These are phyloP conservation scores for Gossypium davidsonii DNA, from an alignment of 441 rosid species.

Conservation along the genomic window DNA sequence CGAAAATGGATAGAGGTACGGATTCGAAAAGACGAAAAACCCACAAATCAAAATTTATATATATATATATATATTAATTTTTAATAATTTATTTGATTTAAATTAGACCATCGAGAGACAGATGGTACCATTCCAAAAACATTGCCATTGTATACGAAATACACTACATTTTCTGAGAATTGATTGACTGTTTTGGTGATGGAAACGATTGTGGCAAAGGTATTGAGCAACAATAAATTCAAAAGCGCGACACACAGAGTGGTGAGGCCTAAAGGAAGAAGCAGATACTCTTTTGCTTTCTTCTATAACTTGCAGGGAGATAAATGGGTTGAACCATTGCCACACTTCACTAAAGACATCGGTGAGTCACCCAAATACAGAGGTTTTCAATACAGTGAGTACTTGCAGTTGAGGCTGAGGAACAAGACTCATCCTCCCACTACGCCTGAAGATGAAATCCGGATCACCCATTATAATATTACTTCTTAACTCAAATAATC, in stretches of 20 bases:
- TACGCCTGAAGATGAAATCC: constrained; percentile 35
- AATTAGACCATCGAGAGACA: no score
- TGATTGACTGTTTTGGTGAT: not conserved
- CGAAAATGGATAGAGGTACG: no score
- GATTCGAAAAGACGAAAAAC: no score
- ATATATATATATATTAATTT: no score
- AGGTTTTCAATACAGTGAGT: constrained; percentile 35
- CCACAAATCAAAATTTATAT: no score
- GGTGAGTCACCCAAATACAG: constrained; percentile 37
- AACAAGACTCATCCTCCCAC: constrained; percentile 48
- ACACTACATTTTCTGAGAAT: not conserved
- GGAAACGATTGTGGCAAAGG: constrained; percentile 19
- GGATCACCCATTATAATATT: constrained; percentile 34
- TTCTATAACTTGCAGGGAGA: constrained; percentile 42
- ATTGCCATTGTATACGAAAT: no score
- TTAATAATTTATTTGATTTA: no score
- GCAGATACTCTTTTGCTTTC: constrained; percentile 41
- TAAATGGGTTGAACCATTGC: constrained; percentile 45
- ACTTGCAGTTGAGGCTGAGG: constrained; percentile 33
- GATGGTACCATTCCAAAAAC: no score
- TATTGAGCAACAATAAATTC: constrained; percentile 44
- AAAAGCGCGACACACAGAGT: constrained; percentile 46
- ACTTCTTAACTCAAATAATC: not conserved
- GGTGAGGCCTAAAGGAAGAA: constrained; percentile 33
- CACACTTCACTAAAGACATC: constrained; percentile 29